Evolutionary conservation across 768 basidiomycete species (phyloP).

Genomic region (Chalciporus piperatus): DNA sequence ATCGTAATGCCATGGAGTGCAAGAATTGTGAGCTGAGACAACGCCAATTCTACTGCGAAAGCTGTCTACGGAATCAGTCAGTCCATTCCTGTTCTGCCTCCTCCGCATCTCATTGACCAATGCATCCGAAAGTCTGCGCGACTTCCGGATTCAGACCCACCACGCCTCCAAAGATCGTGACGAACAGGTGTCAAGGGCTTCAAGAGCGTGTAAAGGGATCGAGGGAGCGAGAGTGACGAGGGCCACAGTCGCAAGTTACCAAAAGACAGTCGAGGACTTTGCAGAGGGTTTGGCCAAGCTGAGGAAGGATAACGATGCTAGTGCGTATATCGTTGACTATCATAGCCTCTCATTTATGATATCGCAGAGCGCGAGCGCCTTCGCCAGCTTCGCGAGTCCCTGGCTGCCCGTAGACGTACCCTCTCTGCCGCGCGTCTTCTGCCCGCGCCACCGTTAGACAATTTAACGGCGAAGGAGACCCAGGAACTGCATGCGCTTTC

Average conservation of each 20-base stretch:
- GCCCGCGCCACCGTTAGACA: slow-evolving; percentile 24
- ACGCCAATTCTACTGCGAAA: slow-evolving; percentile 70
- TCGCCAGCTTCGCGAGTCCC: slow-evolving; percentile 52
- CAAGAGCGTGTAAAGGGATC: slow-evolving; percentile 44
- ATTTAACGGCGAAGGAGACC: slow-evolving; percentile 36
- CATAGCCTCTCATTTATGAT: background rate
- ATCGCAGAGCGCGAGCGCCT: slow-evolving; percentile 61
- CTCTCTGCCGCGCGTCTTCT: slow-evolving; percentile 56
- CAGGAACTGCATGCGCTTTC: slow-evolving; percentile 52
- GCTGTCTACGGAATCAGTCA: slow-evolving; percentile 66
- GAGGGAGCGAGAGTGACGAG: slow-evolving; percentile 44
- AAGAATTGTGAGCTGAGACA: slow-evolving; percentile 70
- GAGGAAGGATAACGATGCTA: slow-evolving; percentile 59
- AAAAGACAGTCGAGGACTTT: slow-evolving; percentile 52
- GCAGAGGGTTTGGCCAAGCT: slow-evolving; percentile 45
- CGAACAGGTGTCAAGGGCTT: slow-evolving; percentile 54
- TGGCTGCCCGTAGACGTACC: slow-evolving; percentile 63
- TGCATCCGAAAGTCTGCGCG: slow-evolving; percentile 42
- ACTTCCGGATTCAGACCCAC: slow-evolving; percentile 55
- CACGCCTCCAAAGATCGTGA: slow-evolving; percentile 59
- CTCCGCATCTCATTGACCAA: background rate
- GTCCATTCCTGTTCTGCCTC: background rate
- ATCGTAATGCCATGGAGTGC: slow-evolving; percentile 59
- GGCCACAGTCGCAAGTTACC: slow-evolving; percentile 46
- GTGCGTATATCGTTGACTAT: slow-evolving; percentile 36